These are phyloP conservation scores for Penicillium freii DNA, from an alignment of 2,329 filamentous ascomycete genomes.

Conservation along the genomic window DNA sequence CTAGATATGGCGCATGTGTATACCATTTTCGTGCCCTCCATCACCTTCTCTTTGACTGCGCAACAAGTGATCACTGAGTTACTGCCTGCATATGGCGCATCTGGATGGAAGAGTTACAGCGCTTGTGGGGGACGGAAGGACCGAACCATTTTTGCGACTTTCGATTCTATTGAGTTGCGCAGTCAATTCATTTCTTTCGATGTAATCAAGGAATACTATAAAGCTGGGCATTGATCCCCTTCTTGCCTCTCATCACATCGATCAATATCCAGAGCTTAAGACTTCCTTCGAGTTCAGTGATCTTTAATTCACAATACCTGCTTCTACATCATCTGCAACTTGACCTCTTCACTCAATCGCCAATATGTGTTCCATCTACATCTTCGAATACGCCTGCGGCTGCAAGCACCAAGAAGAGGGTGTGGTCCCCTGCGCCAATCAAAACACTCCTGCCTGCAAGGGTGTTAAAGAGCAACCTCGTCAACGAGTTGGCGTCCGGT, in stretches of 20 bases:
- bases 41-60: conserved; percentile 20
- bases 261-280: conserved; percentile 3
- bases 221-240: conserved; percentile 14
- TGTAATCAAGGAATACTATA: conserved; percentile 24
- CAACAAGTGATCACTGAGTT: conserved; percentile 5
- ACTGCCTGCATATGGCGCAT: conserved; percentile 20
- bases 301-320: neutral
- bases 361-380: conserved; percentile 41
- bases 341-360: neutral
- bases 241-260: conserved; percentile 6
- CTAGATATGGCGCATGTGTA: conserved; percentile 16
- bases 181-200: conserved; percentile 18
- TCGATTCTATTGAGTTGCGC: conserved; percentile 12
- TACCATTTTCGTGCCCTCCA: conserved; percentile 13
- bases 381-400: conserved; percentile 39
- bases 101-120: conserved; percentile 9
- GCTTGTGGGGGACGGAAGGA: conserved; percentile 8
- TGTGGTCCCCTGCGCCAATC: conserved; percentile 36
- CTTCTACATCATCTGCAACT: neutral
- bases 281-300: neutral
- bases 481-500: conserved; percentile 34
- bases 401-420: conserved; percentile 35
- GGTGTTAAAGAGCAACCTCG: conserved; percentile 35
- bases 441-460: conserved; percentile 31
- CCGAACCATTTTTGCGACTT: neutral